phyloP scores from a whole-genome alignment of 2,329 filamentous ascomycete species.

The Penicillium olsonii region DNA sequence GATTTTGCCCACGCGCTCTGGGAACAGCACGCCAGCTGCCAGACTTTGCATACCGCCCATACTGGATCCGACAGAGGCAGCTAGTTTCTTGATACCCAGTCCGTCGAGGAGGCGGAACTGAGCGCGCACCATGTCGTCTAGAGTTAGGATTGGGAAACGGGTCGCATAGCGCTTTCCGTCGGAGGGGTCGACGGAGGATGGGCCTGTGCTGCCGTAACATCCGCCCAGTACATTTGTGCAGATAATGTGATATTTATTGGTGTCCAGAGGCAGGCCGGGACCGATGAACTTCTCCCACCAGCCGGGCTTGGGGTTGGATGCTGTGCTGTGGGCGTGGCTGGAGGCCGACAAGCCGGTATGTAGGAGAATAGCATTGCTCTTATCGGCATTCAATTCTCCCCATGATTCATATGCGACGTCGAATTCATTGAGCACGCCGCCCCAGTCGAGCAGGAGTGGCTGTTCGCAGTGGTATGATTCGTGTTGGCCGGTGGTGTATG shows the following conservation, averaged over 20 bases:
- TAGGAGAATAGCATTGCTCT: constrained; percentile 84
- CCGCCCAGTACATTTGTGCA: constrained; percentile 97
- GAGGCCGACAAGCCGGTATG: constrained; percentile 97
- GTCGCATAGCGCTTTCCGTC: constrained; percentile 90
- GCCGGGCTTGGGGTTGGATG: constrained; percentile 78
- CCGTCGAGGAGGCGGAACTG: constrained; percentile 86
- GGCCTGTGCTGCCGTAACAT: constrained; percentile 93
- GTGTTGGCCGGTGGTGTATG: constrained; percentile 88
- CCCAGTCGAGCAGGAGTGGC: constrained; percentile 87
- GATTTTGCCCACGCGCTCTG: constrained; percentile 76
- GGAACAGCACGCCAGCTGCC: constrained; percentile 80
- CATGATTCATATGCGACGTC: constrained; percentile 90
- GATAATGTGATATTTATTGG: constrained; percentile 86
- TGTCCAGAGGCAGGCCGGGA: constrained; percentile 80
- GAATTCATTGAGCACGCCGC: constrained; percentile 85
- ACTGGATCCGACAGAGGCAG: constrained; percentile 90
- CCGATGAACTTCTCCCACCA: constrained; percentile 99
- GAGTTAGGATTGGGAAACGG: constrained; percentile 89
- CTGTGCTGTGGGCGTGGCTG: constrained; percentile 93
- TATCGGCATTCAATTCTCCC: constrained; percentile 77
- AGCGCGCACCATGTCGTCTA: constrained; percentile 96
- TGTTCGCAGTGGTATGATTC: constrained; percentile 72
- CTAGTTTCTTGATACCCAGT: constrained; percentile 74
- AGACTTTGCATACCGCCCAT: constrained; percentile 99
- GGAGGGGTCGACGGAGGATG: constrained; percentile 81